Base-by-base conservation (phyloP, 192 early-diverging fungal genomes). In the Phycomyces blakesleeanus region DNA sequence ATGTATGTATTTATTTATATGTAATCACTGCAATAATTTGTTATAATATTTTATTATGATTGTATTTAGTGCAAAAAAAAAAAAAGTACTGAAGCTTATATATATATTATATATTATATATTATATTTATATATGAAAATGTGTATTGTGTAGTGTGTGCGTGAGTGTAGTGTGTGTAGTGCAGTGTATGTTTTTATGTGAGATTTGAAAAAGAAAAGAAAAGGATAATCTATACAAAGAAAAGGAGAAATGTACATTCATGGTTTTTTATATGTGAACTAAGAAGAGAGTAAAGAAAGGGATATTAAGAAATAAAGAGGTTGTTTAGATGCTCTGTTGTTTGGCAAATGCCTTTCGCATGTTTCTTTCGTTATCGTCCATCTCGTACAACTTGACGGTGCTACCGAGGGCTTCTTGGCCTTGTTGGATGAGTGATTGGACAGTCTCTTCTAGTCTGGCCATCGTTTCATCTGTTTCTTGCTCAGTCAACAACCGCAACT, bases 341-440 rank as follows among this genome's bases (percentile, higher is more conserved):
- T 47, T 47, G 18, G 44, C 44, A 47, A 47, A 47, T 14, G 44
- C 44, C 18, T 47, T 47, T 47, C 44, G 12, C 44, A 47, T 47
- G 12, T 14, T 47, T 18, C 44, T 47, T 47, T 47, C 44, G 11
- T 18, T 47, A 18, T 57, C 27, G 25, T 57, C 2, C 39, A n/a
- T 38, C 18, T 62, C 61, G 37, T 25, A 21, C 37, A 53, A 26
- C 27, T 38, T 51, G 15, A 52, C 51, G 22, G 61, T 26, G 39
- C 61, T 63, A 40, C 49, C 27, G 18, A 63, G 51, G 25, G 61
- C 61, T 39, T 52, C 61, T n/a, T 63, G 50, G 11, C 61, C 50
- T 63, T 63, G 61, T 26, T 63, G 34, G 38, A 63, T 63, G 18
- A 63, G 37, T 22, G 51, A 54, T 12, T 63, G 61, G 24, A 63